Percentiles rank a stretch among this genome's conserved stretches.
Evolutionary conservation across 495 filamentous ascomycete species (phyloP).

Genomic region (Xylaria scruposa): DNA sequence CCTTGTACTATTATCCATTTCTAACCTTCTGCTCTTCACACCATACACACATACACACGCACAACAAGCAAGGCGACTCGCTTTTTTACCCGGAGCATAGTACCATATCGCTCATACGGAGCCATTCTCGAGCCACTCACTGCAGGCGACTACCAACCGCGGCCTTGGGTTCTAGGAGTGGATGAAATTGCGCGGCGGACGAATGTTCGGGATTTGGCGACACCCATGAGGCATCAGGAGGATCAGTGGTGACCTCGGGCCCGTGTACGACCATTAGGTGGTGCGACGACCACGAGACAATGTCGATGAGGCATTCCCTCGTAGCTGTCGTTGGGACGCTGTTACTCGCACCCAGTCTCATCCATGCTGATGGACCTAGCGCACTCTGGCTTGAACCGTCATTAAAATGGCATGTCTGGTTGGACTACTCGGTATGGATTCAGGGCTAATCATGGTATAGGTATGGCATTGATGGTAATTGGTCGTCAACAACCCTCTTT

Average conservation of each 20-base stretch:
- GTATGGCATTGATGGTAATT: slow-evolving; percentile 59
- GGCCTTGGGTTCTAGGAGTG: slow-evolving; percentile 25
- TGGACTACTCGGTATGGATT: slow-evolving; percentile 6
- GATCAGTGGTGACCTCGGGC: slow-evolving; percentile 41
- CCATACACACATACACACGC: background rate
- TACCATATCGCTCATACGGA: background rate
- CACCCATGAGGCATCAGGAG: slow-evolving; percentile 40
- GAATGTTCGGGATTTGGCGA: slow-evolving; percentile 26
- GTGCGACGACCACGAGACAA: slow-evolving; percentile 37
- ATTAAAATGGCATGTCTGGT: slow-evolving; percentile 47
- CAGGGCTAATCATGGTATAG: slow-evolving; percentile 40
- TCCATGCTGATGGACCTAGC: slow-evolving; percentile 34
- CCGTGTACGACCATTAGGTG: slow-evolving; percentile 36
- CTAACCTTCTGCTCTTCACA: background rate
- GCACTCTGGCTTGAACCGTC: slow-evolving; percentile 54
- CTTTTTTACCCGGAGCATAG: slow-evolving; percentile 14
- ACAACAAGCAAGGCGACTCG: slow-evolving; percentile 5
- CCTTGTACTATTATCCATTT: background rate
- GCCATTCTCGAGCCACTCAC: background rate
- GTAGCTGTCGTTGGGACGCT: slow-evolving; percentile 49
- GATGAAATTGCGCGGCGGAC: slow-evolving; percentile 34
- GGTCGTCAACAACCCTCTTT: slow-evolving; percentile 60
- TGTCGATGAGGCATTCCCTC: slow-evolving; percentile 40
- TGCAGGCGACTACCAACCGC: slow-evolving; percentile 24
- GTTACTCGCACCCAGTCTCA: slow-evolving; percentile 41